Evolutionary conservation across 306 rosid species (phyloP).

Genomic region (Vigna radiata): DNA sequence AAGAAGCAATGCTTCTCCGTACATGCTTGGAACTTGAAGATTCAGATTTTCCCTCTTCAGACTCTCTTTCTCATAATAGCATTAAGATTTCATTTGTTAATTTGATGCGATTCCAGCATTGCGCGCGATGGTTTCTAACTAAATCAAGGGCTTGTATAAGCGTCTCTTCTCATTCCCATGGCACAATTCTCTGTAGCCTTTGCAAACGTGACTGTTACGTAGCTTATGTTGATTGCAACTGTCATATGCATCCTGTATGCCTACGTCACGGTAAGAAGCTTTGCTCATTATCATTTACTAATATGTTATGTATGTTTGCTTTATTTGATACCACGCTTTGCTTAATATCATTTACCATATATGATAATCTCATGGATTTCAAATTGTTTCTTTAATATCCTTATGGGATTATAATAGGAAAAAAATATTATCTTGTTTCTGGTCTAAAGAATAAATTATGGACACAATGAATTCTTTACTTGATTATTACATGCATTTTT

Average conservation of each 20-base stretch:
- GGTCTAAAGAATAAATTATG: slow-evolving; percentile 12
- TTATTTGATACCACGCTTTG: slow-evolving; percentile 29
- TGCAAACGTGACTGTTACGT: slow-evolving; percentile 93
- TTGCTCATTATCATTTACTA: slow-evolving; percentile 16
- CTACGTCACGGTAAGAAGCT: slow-evolving; percentile 90
- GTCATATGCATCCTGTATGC: slow-evolving; percentile 80
- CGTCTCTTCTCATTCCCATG: slow-evolving; percentile 64
- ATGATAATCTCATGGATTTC: slow-evolving; percentile 11
- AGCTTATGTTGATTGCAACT: slow-evolving; percentile 78
- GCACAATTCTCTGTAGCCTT: slow-evolving; percentile 82
- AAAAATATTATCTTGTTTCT: slow-evolving; percentile 23
- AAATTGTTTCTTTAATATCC: slow-evolving; percentile 10
- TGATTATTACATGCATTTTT: slow-evolving; percentile 12
- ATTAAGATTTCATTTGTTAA: slow-evolving; percentile 74
- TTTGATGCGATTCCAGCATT: slow-evolving; percentile 85
- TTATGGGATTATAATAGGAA: slow-evolving; percentile 32
- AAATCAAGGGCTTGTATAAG: slow-evolving; percentile 66
- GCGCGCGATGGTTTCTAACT: slow-evolving; percentile 83
- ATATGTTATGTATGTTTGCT: slow-evolving; percentile 22
- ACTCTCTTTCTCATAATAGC: slow-evolving; percentile 57
- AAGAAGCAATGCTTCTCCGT: slow-evolving; percentile 87
- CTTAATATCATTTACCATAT: slow-evolving; percentile 22
- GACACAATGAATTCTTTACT: slow-evolving; percentile 6
- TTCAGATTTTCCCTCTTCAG: slow-evolving; percentile 61
- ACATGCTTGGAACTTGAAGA: slow-evolving; percentile 74